Conservation (phyloP, 208 protist genomes). For the Trypanosoma mega region DNA sequence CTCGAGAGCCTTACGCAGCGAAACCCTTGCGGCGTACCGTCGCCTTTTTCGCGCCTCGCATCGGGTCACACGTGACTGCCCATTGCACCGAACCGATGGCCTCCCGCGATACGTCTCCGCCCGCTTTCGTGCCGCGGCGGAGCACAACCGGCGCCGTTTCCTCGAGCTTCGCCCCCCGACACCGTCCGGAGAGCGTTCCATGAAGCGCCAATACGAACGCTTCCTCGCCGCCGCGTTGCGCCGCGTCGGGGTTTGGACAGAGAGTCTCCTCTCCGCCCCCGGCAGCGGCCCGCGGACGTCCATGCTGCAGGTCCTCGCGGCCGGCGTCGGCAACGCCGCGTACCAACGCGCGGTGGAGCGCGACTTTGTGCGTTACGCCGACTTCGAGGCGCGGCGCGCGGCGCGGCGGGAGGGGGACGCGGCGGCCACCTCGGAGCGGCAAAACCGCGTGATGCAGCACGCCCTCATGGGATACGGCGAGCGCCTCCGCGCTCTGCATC, state of each 20-base stretch:
- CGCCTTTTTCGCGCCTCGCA: conserved; percentile 38
- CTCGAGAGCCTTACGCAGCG: conserved; percentile 2
- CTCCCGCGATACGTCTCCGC: conserved; percentile 45
- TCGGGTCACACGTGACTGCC: conserved; percentile 36
- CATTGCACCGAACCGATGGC: conserved; percentile 43
- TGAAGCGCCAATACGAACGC: conserved; percentile 49
- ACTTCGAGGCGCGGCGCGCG: conserved; percentile 41
- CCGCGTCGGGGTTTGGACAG: conserved; percentile 30
- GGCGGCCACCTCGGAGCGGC: conserved; percentile 70
- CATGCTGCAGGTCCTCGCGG: conserved; percentile 72
- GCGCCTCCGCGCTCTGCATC: conserved; percentile 66
- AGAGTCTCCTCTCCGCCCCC: conserved; percentile 36
- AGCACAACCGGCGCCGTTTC: conserved; percentile 36
- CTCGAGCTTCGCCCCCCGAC: background rate
- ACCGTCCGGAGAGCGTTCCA: conserved; percentile 3
- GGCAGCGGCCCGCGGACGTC: conserved; percentile 55
- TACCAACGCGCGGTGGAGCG: conserved; percentile 64
- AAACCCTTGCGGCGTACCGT: conserved; percentile 45
- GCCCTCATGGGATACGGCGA: conserved; percentile 72
- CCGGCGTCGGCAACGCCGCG: conserved; percentile 59
- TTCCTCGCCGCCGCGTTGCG: conserved; percentile 61
- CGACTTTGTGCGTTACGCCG: conserved; percentile 49
- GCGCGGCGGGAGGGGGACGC: conserved; percentile 63
- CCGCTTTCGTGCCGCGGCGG: conserved; percentile 43
- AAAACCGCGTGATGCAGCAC: conserved; percentile 87